Base-by-base conservation (phyloP, 768 basidiomycete genomes). In the Tricholoma saponaceum region DNA sequence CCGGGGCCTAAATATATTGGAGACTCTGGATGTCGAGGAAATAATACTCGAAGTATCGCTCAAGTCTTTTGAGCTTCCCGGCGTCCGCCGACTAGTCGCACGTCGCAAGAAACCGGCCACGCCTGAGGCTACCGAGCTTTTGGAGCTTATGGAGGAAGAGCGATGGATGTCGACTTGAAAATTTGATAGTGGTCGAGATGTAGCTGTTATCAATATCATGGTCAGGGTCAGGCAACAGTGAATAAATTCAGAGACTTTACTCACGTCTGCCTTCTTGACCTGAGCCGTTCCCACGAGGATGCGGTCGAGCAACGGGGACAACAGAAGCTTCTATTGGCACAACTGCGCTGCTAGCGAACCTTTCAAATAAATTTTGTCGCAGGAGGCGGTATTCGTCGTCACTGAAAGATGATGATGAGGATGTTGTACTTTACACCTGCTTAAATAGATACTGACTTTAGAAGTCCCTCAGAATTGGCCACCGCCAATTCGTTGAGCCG, bases 361-460 rank as follows among this genome's bases (percentile, higher is more conserved):
- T 83, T 68, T 92, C 89, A 63, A 94, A 93, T 37, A 94, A 76
- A 66, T 86, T 90, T 70, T 92, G 90, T 44, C 92, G 85, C 12
- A 94, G 79, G 43, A 93, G 70, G 52, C 91, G 85, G 68, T 93
- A 93, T 67, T 92, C 92, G 62, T 92, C 89, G 70, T 93, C 89
- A 67, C 92, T 93, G 41, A 43, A 22, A 58, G 32, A 64, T 32
- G 52, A 32, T 57, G 47, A 3, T 56, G 12, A 26, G 23, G 13
- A 51, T 35, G n/a, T 22, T 25, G 39, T 20, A 53, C 23, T 8
- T 6, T 32, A 32, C 30, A 32, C 28, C 28, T 9, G 13, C 30
- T 55, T 22, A 47, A n/a, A 20, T 20, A 51, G 41, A 51, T 54
- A 60, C 84, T 65, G 67, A 89, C 90, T 83, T 84, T 53, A 93